Evolutionary conservation across 805 yeast species (phyloP).

Genomic region (Ogataea nitratoaversa): DNA sequence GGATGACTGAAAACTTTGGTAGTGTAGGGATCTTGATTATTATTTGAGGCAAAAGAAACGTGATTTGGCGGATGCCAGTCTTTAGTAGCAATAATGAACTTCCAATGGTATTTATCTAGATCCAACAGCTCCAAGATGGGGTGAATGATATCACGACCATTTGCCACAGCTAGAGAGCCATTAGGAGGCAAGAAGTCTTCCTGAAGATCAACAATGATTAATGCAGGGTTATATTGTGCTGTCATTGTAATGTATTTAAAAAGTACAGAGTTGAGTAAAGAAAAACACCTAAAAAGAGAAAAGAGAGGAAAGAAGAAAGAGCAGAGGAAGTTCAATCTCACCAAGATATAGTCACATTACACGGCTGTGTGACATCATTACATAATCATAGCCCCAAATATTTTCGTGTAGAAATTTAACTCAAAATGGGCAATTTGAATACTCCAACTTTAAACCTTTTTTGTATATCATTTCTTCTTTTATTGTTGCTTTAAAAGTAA

Average conservation of each 20-base stretch:
- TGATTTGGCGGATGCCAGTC: constrained; percentile 89
- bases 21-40: constrained; percentile 49
- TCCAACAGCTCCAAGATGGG: constrained; percentile 46
- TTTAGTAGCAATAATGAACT: constrained; percentile 62
- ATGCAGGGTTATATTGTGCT: constrained; percentile 39
- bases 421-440: neutral
- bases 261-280: neutral
- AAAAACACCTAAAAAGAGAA: neutral
- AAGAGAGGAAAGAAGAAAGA: neutral
- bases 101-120: constrained; percentile 46
- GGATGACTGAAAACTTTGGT: constrained; percentile 50
- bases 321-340: too few relatives aligned
- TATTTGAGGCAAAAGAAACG: constrained; percentile 75
- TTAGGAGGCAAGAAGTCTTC: constrained; percentile 78
- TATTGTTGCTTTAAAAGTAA: too few relatives aligned
- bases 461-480: neutral
- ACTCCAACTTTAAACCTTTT: neutral
- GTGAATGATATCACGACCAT: constrained; percentile 57
- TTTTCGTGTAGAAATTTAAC: neutral
- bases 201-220: constrained; percentile 77
- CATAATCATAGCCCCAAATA: too few relatives aligned
- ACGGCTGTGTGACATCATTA: too few relatives aligned
- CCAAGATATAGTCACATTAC: too few relatives aligned
- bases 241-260: neutral
- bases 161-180: constrained; percentile 71